These are phyloP conservation scores for Monosporascus sp. DNA, from an alignment of 2,329 filamentous ascomycete species.

Conservation along the genomic window DNA sequence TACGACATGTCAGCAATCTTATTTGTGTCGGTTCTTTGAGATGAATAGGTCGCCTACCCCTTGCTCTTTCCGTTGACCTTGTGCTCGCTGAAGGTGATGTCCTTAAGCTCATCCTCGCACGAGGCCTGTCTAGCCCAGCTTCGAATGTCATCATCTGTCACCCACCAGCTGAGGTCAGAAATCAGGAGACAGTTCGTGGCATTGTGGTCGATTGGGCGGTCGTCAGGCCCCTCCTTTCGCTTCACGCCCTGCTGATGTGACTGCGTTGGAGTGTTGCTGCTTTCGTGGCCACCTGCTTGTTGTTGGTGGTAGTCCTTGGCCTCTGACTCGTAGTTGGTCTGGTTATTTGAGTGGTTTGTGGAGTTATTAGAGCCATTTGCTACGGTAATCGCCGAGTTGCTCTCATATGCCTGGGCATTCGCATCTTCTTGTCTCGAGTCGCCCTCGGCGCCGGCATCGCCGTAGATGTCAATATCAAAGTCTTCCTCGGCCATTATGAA, in stretches of 20 bases:
- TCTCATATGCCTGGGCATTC: slow-evolving; percentile 32
- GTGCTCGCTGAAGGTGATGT: slow-evolving; percentile 95
- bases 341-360: slow-evolving; percentile 10
- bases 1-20: neutral
- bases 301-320: slow-evolving; percentile 31
- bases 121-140: slow-evolving; percentile 77
- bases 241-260: slow-evolving; percentile 51
- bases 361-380: slow-evolving; percentile 27
- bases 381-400: slow-evolving; percentile 35
- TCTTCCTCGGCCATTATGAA: slow-evolving; percentile 61
- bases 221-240: slow-evolving; percentile 55
- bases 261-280: slow-evolving; percentile 23
- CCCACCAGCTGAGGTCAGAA: slow-evolving; percentile 95
- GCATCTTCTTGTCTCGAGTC: slow-evolving; percentile 28
- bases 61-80: slow-evolving; percentile 99
- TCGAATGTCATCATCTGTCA: slow-evolving; percentile 88
- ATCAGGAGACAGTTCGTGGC: slow-evolving; percentile 72
- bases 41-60: slow-evolving; percentile 56
- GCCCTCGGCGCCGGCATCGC: slow-evolving; percentile 48
- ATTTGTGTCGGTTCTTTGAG: neutral
- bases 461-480: slow-evolving; percentile 69
- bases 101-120: slow-evolving; percentile 79
- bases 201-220: slow-evolving; percentile 51
- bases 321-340: slow-evolving; percentile 16
- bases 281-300: slow-evolving; percentile 24